Evolutionary conservation across 176 grass and related monocot species (phyloP), one percentile per base, ranked within the genome.

Genomic region (Hyparrhenia diplandra): DNA sequence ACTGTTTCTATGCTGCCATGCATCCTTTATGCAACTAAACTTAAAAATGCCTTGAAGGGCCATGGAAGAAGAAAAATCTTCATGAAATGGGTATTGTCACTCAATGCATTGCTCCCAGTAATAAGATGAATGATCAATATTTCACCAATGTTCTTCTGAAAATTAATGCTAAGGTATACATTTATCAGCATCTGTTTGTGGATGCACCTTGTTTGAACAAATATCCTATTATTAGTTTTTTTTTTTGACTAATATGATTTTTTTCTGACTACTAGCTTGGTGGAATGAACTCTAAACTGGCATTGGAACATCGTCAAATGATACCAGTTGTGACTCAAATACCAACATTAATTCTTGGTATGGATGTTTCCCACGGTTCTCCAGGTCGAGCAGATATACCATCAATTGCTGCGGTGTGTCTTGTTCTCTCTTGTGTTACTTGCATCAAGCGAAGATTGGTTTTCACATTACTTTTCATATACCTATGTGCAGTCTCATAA

Each of bases 21-120:
- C 4, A 49, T 76, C n/a, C 20, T 84, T 65, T 13, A 49, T 34
- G 43, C 35, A 74, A 70, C 34, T 30, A 83, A 85, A 71, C 57
- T 25, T 64, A 5, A 75, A 75, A 77, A 45, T 74, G 10, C 47
- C 40, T 73, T 90, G 66, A 89, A 98, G 95, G 95, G 28, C 90
- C 95, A 77, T 94, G 95, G 92, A 94, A 98, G 85, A 98, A 87
- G 81, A 98, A 98, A 90, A 94, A 92, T 84, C 95, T 98, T 87
- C 83, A 89, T 75, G 92, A 98, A 69, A 49, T 85, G 85, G 95
- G 95, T 80, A 92, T 98, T 72, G 77, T 85, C 54, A 98, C 95
- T 80, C 92, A 98, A 82, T 98, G 92, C 73, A 83, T 98, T 82
- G 87, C 85, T 87, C 92, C 92, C 59, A 86, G 78, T 76, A 79